These are phyloP conservation scores for Syzygium aromaticum DNA, from an alignment of 345 rosid genomes.

Conservation along the genomic window DNA sequence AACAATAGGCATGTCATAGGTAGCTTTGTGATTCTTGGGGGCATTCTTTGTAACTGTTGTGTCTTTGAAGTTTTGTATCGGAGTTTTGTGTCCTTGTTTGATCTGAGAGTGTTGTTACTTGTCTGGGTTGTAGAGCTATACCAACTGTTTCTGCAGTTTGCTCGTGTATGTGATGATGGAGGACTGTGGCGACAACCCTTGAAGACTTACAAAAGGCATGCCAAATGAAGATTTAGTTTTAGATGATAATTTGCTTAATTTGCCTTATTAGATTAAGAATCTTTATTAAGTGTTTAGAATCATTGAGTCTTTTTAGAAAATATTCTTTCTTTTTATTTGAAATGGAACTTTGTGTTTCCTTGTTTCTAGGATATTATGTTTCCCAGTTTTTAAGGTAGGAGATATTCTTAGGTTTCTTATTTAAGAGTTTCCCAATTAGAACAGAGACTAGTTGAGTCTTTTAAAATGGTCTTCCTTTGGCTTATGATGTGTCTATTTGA, in stretches of 20 bases:
- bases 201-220: background rate
- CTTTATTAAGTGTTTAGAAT: background rate
- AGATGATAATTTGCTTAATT: background rate
- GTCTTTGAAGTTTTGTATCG: background rate
- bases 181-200: background rate
- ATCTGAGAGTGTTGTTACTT: background rate
- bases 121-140: background rate
- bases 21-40: background rate
- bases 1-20: background rate
- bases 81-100: background rate
- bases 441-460: background rate
- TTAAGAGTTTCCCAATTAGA: background rate
- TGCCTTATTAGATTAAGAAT: background rate
- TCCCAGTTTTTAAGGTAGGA: too few relatives aligned
- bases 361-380: background rate
- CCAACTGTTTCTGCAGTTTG: background rate
- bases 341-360: background rate
- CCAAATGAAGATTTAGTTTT: background rate
- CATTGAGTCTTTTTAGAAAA: background rate
- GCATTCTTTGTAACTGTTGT: background rate
- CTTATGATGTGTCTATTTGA: background rate
- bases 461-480: background rate
- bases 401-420: too few relatives aligned
- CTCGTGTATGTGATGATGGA: background rate
- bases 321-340: background rate